Conservation (phyloP, 1,284 basidiomycete species). For the Exobasidium rhododendri region DNA sequence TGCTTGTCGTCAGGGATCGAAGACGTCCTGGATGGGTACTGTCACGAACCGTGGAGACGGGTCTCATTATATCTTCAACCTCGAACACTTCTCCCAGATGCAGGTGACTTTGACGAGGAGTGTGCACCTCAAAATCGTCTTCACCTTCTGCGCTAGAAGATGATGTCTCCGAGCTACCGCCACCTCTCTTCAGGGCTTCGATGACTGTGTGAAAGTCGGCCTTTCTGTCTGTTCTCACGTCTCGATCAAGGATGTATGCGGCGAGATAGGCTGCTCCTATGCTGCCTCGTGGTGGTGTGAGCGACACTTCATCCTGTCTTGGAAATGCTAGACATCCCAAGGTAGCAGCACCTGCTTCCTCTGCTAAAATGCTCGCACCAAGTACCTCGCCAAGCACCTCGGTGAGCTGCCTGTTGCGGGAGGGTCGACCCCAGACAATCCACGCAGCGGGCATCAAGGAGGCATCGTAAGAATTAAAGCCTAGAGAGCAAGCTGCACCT, state of each 20-base stretch:
- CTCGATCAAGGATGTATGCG: neutral
- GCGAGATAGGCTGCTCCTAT: neutral
- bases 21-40: too few relatives aligned
- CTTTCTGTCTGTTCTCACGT: neutral
- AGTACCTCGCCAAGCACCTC: constrained; percentile 7
- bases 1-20: too few relatives aligned
- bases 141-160: neutral
- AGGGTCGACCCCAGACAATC: constrained; percentile 3
- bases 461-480: constrained; percentile 12
- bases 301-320: neutral
- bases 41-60: too few relatives aligned
- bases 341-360: neutral
- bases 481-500: constrained; percentile 4
- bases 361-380: constrained; percentile 5
- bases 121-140: too few relatives aligned
- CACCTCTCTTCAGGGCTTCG: neutral
- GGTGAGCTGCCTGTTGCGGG: constrained; percentile 8
- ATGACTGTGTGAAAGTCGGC: neutral
- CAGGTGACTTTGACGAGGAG: too few relatives aligned
- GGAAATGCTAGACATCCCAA: neutral
- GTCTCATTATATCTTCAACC: too few relatives aligned
- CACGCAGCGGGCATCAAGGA: neutral
- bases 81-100: too few relatives aligned
- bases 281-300: neutral
- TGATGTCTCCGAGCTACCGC: neutral